Evolutionary conservation across 1,284 basidiomycete species (phyloP), one percentile per base, ranked within the genome.

Genomic region (Crucibulum parvulum): DNA sequence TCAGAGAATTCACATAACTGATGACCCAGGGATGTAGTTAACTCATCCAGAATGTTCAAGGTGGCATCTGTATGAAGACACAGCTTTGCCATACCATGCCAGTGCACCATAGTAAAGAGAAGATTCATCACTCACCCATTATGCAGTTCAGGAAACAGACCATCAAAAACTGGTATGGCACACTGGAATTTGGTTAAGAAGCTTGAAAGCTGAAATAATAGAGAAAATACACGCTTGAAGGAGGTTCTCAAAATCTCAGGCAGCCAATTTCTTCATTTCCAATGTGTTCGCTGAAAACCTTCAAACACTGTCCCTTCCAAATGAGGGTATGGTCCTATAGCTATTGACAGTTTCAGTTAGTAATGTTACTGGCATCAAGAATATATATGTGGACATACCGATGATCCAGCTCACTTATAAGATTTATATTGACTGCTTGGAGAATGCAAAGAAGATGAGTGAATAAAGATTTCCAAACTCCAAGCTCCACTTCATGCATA

Each of bases 401-500:
- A 16, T 16, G 6, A 16, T 43, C 39, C 13, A 43, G 39, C 16
- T 43, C 39, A 43, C 16, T 11, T 3, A 43, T 43, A 13, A 43
- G 39, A 43, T 16, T 3, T 5, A 13, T 43, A 13, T 43, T 43
- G 13, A 13, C 13, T 43, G 39, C 39, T 16, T 43, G 13, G 13
- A 43, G 39, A 16, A 43, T 43, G 39, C 39, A 3, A 13, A 43
- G 39, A 43, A 43, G 39, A 16, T 43, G 39, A 11, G 13, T 43
- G 16, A 43, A 43, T 11, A 43, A 13, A 13, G 39, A 11, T 16
- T 43, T 43, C 39, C 39, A 43, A n/a, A n/a, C n/a, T n/a, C n/a
- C n/a, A n/a, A n/a, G n/a, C n/a, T n/a, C n/a, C n/a, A n/a, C n/a
- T 16, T 66, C 62, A 50, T 66, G 64, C 38, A 66, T 4, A 3